Evolutionary conservation across 139 green algal genomes (phyloP), one percentile per base, ranked within the genome.

Genomic region (Monoraphidium neglectum): DNA sequence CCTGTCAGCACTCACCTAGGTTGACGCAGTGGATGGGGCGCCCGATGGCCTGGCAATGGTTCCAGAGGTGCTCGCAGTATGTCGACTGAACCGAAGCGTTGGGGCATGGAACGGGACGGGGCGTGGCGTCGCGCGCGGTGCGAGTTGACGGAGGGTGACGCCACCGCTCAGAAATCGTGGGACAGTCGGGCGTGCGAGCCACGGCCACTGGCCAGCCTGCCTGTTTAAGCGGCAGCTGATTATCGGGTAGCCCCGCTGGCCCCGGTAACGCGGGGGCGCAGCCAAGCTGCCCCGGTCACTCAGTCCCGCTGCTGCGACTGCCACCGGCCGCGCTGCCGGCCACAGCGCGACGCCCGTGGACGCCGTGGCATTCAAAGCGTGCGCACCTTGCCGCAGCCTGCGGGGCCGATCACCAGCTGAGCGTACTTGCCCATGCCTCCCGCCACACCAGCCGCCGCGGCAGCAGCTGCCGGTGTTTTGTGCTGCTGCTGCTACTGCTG

Each of bases 351-450:
- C 28, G 2, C 21, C 32, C 68, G 13, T 8, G 28, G 33, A 57
- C 30, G 53, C 18, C n/a, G n/a, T n/a, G n/a, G n/a, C n/a, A n/a
- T n/a, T 18, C 26, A 43, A 43, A 30, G 13, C 0, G 16, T 10
- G 59, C 63, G 3, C 64, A 96, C 95, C 91, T 99, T 99, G 46
- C 97, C 97, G 51, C 91, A 93, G 6, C 97, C 97, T 1, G 97
- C 97, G 8, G 97, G 97, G 0, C 97, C 97, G 26, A 99, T 95
- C 0, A 99, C 97, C 18, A 99, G 83, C 86, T 99, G 97, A 6
- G 92, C 94, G 75, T 95, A 98, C 71, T 93, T 92, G 35, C 86
- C 86, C 86, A 91, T 91, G 46, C 30, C 47, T 23, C n/a, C 37
- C 37, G 57, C n/a, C n/a, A n/a, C n/a, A n/a, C n/a, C n/a, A n/a